Evolutionary conservation across 1,284 basidiomycete genomes (phyloP).

Genomic region (Cutaneotrichosporon sp.): DNA sequence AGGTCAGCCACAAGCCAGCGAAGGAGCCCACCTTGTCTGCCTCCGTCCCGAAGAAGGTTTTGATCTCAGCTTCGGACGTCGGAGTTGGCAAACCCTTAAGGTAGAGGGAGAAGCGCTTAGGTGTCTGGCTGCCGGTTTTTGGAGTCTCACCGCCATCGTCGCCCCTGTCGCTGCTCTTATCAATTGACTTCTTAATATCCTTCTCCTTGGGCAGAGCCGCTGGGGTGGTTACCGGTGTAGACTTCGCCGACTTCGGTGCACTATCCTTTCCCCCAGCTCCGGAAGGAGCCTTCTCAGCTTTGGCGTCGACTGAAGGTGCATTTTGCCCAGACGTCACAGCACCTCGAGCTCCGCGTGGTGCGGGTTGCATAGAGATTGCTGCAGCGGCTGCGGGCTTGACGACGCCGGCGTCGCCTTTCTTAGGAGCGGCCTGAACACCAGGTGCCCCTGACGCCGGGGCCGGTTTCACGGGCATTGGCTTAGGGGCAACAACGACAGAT

Average conservation of each 20-base stretch:
- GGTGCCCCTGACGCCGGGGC: neutral
- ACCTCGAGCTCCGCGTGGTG: neutral
- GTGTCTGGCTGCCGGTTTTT: slow-evolving; percentile 57
- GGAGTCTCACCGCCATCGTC: slow-evolving; percentile 56
- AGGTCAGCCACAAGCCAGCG: neutral
- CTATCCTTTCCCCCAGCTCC: neutral
- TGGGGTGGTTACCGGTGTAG: slow-evolving; percentile 5
- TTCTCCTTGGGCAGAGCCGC: slow-evolving; percentile 56
- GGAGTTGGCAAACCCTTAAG: slow-evolving; percentile 60
- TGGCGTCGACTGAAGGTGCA: neutral
- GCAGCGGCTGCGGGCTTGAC: neutral
- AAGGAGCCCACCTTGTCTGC: slow-evolving; percentile 28
- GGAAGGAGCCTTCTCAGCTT: slow-evolving; percentile 9
- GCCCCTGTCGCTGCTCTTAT: slow-evolving; percentile 8
- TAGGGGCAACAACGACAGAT: slow-evolving; percentile 9
- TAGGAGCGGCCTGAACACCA: neutral
- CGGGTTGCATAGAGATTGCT: neutral
- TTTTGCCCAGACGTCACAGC: neutral
- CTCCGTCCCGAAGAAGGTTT: slow-evolving; percentile 60
- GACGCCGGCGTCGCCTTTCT: neutral
- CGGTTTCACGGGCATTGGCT: slow-evolving; percentile 11
- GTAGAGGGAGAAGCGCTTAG: slow-evolving; percentile 79
- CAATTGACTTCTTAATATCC: slow-evolving; percentile 46
- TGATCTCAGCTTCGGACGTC: slow-evolving; percentile 63
- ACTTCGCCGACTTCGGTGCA: neutral